Percentiles rank a stretch among this genome's conserved stretches.
Evolutionary conservation across 2,329 filamentous ascomycete species (phyloP).

Genomic region (Colletotrichum ledebouriae): DNA sequence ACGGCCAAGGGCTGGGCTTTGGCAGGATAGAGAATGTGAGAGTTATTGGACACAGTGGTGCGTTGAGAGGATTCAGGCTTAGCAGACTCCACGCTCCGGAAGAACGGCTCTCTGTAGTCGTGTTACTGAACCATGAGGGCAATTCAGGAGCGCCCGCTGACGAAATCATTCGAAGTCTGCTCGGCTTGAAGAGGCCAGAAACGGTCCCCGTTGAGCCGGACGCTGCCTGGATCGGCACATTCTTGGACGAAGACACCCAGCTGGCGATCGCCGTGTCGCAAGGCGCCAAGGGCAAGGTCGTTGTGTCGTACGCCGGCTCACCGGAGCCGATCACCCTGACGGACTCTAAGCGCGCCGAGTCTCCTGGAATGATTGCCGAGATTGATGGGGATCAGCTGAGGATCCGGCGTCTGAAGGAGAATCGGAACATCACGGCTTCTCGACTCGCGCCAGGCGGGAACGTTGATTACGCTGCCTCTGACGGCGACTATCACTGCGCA

Average conservation of each 20-base stretch:
- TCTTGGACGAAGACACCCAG: conserved; percentile 54
- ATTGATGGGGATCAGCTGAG: conserved; percentile 50
- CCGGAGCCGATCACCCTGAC: conserved; percentile 46
- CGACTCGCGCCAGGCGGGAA: not conserved
- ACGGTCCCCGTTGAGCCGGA: conserved; percentile 33
- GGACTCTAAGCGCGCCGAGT: conserved; percentile 44
- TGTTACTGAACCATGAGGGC: conserved; percentile 56
- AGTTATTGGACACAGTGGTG: conserved; percentile 56
- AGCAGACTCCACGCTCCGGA: conserved; percentile 52
- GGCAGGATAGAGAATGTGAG: conserved; percentile 46
- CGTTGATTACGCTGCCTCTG: conserved; percentile 46
- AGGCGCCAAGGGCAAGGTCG: conserved; percentile 47
- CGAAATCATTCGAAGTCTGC: conserved; percentile 49
- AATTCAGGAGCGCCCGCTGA: conserved; percentile 47
- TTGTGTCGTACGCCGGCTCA: conserved; percentile 48
- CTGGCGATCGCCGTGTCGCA: conserved; percentile 49
- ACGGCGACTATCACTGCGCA: conserved; percentile 52
- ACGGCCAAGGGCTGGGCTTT: conserved; percentile 54
- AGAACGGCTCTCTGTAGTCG: conserved; percentile 54
- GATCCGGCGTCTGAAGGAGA: conserved; percentile 47
- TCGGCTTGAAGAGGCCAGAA: conserved; percentile 46
- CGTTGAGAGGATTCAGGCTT: conserved; percentile 56
- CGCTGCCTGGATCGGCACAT: conserved; percentile 52
- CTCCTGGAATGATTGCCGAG: conserved; percentile 45
- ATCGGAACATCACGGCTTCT: not conserved